Conservation (phyloP, 768 basidiomycete species). For the Kwoniella sp. region DNA sequence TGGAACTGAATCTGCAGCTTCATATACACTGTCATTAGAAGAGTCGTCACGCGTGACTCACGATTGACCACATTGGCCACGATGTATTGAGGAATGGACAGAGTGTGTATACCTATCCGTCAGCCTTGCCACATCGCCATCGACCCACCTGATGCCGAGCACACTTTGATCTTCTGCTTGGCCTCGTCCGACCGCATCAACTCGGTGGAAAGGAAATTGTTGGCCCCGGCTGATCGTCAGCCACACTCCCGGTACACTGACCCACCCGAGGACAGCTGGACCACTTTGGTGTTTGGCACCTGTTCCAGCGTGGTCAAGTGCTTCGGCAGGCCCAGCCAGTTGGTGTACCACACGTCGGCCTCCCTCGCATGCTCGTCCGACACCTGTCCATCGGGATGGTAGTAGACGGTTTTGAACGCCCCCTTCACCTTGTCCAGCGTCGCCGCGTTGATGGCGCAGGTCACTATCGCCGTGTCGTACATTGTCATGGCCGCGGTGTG, state of each 20-base stretch:
- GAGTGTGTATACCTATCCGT: constrained; percentile 21
- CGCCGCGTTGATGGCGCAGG: constrained; percentile 5
- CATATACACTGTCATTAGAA: constrained; percentile 19
- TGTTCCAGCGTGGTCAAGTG: constrained; percentile 6
- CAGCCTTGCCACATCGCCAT: neutral
- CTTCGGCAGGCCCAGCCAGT: constrained; percentile 19
- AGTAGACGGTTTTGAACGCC: constrained; percentile 24
- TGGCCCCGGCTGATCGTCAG: constrained; percentile 24
- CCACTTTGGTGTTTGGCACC: constrained; percentile 24
- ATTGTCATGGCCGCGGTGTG: neutral
- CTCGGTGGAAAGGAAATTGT: constrained; percentile 13
- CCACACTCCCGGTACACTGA: neutral
- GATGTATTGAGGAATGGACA: constrained; percentile 28
- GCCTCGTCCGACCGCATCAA: constrained; percentile 18
- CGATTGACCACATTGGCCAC: constrained; percentile 24
- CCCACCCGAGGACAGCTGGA: constrained; percentile 31
- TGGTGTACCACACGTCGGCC: constrained; percentile 29
- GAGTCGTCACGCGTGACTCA: constrained; percentile 1
- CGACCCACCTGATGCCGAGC: constrained; percentile 24
- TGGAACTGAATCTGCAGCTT: constrained; percentile 21
- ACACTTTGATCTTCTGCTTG: constrained; percentile 25
- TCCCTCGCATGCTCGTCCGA: constrained; percentile 14
- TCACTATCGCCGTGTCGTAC: constrained; percentile 11
- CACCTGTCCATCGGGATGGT: constrained; percentile 21
- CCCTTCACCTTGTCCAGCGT: constrained; percentile 19